These are phyloP conservation scores for Colletotrichum chlorophyti DNA, from an alignment of 2,329 filamentous ascomycete species.

Conservation along the genomic window DNA sequence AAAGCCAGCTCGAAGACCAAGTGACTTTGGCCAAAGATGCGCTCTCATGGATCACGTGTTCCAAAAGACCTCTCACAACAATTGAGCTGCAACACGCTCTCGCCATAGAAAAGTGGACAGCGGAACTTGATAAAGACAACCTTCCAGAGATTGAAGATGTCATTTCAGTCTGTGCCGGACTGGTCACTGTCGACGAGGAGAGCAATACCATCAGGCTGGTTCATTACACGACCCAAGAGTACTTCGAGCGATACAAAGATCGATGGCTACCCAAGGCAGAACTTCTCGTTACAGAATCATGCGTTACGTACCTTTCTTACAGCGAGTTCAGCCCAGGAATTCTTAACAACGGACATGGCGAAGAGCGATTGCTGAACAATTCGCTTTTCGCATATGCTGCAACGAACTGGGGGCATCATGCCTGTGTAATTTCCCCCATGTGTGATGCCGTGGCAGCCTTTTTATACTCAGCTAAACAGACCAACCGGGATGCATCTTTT, in stretches of 20 bases:
- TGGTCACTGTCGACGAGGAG: conserved; percentile 48
- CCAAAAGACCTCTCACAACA: conserved; percentile 40
- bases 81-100: conserved; percentile 50
- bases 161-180: conserved; percentile 46
- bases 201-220: conserved; percentile 47
- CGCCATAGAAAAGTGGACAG: conserved; percentile 38
- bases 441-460: not conserved
- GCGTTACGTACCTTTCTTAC: conserved; percentile 47
- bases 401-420: not conserved
- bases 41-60: conserved; percentile 48
- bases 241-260: conserved; percentile 40
- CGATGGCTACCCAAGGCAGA: conserved; percentile 41
- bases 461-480: not conserved
- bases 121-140: conserved; percentile 42
- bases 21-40: conserved; percentile 44
- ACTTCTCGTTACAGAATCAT: conserved; percentile 36
- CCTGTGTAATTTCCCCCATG: not conserved
- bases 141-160: conserved; percentile 41
- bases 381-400: not conserved
- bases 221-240: conserved; percentile 54
- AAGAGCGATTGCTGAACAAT: not conserved
- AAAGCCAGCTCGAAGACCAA: conserved; percentile 40
- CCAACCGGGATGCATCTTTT: not conserved
- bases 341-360: no score
- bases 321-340: no score